Base-by-base conservation (phyloP, 305 asterid species). In the Fraxinus baroniana region DNA sequence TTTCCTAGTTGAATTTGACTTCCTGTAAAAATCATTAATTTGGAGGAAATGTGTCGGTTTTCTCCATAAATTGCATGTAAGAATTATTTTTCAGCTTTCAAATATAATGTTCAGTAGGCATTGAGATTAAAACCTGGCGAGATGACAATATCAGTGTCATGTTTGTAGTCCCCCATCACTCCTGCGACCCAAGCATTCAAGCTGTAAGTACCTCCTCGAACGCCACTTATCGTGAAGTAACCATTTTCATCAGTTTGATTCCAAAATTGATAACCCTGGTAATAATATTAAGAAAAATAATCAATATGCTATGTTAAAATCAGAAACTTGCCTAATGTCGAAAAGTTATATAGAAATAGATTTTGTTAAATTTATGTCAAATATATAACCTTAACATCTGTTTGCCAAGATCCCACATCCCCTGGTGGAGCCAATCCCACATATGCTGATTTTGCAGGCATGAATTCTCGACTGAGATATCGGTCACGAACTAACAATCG, bases 261-360 rank as follows among this genome's bases (percentile, higher is more conserved):
- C 98, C 98, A 94, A 81, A 93, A 94, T 55, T 93, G 98, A 79
- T 94, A 92, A 15, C 97, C 97, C 97, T 94, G 86, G 3, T 7
- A 68, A 33, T 35, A 20, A 24, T n/a, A 80, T 15, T 62, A 75
- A 57, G 1, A 12, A 7, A n/a, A 72, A 7, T 5, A 5, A 10
- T 68, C 2, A 68, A 28, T 13, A 28, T 15, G 20, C 4, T 15
- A 49, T 4, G 20, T 15, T 1, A 49, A 15, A 49, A 49, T 22
- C 18, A 28, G 2, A 12, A 12, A 12, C 18, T 28, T 12, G 4
- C 12, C 7, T 3, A 68, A 3, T 68, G 36, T 26, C 12, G 36
- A 68, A 10, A 24, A 68, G 18, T 24, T 68, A 4, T 22, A 52
- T 7, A 20, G 71, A 60, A 60, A 60, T 60, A 55, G 22, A 55